phyloP scores from a whole-genome alignment of 2,329 filamentous ascomycete species.

The Zalaria obscura region DNA sequence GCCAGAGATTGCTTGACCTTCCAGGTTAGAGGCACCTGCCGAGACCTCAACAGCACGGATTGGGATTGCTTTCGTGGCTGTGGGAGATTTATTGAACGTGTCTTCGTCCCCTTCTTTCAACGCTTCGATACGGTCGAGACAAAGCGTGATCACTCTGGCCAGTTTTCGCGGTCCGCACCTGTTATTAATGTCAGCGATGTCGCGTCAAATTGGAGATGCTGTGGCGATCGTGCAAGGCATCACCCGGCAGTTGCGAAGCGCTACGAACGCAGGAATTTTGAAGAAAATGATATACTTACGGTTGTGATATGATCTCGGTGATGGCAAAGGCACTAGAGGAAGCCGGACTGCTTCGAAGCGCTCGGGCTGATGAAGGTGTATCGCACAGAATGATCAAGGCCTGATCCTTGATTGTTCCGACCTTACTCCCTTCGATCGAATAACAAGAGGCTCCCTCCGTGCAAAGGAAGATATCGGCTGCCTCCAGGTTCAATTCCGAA shows the following conservation, averaged over 20 bases:
- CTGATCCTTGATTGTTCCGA: slow-evolving; percentile 1
- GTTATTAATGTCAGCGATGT: background rate
- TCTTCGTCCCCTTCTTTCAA: background rate
- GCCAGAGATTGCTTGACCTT: no score
- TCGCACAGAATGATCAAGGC: slow-evolving; percentile 3
- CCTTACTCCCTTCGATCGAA: no score
- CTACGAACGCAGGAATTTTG: background rate
- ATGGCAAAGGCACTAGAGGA: background rate
- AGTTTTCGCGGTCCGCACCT: slow-evolving; percentile 9
- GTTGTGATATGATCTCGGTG: slow-evolving; percentile 1
- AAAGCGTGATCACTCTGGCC: slow-evolving; percentile 6
- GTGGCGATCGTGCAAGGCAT: no score
- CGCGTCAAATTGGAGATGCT: background rate
- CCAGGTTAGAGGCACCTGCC: no score
- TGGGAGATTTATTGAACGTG: no score
- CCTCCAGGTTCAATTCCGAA: background rate
- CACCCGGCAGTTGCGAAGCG: no score
- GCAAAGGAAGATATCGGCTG: slow-evolving; percentile 2
- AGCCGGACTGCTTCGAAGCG: slow-evolving; percentile 1
- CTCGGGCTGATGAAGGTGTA: slow-evolving; percentile 1
- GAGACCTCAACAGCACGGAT: no score
- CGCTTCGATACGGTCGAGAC: slow-evolving; percentile 1
- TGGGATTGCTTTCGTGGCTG: no score
- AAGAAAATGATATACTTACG: slow-evolving; percentile 1
- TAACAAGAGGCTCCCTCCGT: slow-evolving; percentile 1